phyloP scores from a whole-genome alignment of 2,329 filamentous ascomycete species.

The Zasmidium citrigriseum region DNA sequence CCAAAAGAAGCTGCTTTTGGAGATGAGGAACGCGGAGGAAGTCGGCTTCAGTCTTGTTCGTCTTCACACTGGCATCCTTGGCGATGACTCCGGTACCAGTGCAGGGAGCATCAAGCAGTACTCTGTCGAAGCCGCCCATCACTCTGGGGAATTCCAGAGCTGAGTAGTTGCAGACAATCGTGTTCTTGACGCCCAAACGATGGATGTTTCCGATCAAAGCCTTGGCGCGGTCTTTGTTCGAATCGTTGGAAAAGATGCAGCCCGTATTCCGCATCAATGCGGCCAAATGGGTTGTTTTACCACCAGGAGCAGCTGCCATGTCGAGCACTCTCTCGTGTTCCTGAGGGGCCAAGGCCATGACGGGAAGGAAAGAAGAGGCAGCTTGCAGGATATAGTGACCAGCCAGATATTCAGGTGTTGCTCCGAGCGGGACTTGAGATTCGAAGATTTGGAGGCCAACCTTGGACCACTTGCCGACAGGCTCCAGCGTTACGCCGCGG shows the following conservation, averaged over 20 bases:
- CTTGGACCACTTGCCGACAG: slow-evolving; percentile 98
- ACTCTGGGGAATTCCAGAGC: slow-evolving; percentile 91
- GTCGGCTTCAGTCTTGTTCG: slow-evolving; percentile 94
- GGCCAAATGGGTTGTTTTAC: slow-evolving; percentile 95
- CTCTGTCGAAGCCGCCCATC: slow-evolving; percentile 93
- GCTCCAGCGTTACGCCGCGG: slow-evolving; percentile 91
- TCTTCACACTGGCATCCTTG: slow-evolving; percentile 96
- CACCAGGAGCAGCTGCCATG: slow-evolving; percentile 92
- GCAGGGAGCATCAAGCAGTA: slow-evolving; percentile 91
- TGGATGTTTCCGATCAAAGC: slow-evolving; percentile 98
- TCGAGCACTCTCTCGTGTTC: slow-evolving; percentile 89
- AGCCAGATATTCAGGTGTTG: slow-evolving; percentile 94
- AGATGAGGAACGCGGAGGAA: slow-evolving; percentile 91
- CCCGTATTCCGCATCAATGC: slow-evolving; percentile 98
- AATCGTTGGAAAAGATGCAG: slow-evolving; percentile 93
- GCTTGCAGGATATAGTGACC: slow-evolving; percentile 98
- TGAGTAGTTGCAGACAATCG: slow-evolving; percentile 93
- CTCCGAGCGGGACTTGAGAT: slow-evolving; percentile 80
- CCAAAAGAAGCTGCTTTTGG: slow-evolving; percentile 90
- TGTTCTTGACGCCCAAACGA: slow-evolving; percentile 88
- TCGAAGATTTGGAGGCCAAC: slow-evolving; percentile 97
- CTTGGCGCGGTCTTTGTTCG: slow-evolving; percentile 88
- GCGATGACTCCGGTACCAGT: slow-evolving; percentile 96
- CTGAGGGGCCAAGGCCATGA: slow-evolving; percentile 95
- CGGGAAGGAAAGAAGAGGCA: slow-evolving; percentile 92